Base-by-base conservation (phyloP, 352 stramenopile genomes). In the Thraustotheca clavata region DNA sequence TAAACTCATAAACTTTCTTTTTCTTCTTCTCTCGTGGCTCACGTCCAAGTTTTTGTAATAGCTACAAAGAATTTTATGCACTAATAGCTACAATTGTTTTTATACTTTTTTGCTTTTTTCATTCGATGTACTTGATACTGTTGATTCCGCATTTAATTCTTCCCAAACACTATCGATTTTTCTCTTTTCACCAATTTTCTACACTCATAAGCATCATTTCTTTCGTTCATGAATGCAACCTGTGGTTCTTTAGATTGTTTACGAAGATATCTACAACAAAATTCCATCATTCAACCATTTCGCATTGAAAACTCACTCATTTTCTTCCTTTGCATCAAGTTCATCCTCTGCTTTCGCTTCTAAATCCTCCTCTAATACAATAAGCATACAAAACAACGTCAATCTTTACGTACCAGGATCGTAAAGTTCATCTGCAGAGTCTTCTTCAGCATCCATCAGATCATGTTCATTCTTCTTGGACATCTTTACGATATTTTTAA, bases 1-100 rank as follows among this genome's bases (percentile, higher is more conserved):
- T 68, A 33, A 94, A 94, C 49, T 92, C 83, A 27, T 62, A 69
- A 29, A 92, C 43, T 43, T 87, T 90, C 26, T 76, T 71, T 59
- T 89, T 90, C 36, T 80, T 83, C 24, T 71, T 73, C 49, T 74
- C 77, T 7, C 67, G 59, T n/a, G 57, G 67, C 1, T 73, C 72
- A 47, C 77, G 85, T 38, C 69, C 80, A n/a, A 91, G 46, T 9
- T 71, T 54, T 20, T 71, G 68, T 39, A 93, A 27, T 29, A 88
- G 69, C 76, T 87, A 60, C 41, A 16, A 52, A 60, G 41, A 49
- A 31, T 18, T 29, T 20, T 26, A 52, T 35, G 49, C 18, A 49
- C 3, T 8, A 39, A 26, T 31, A 52, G 1, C 33, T 31, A 59
- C 29, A 4, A 61, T 1, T 49, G 3, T 36, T 2, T 60, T 40